Base-by-base conservation (phyloP, 257 asterid species). In the Solanum virginianum region DNA sequence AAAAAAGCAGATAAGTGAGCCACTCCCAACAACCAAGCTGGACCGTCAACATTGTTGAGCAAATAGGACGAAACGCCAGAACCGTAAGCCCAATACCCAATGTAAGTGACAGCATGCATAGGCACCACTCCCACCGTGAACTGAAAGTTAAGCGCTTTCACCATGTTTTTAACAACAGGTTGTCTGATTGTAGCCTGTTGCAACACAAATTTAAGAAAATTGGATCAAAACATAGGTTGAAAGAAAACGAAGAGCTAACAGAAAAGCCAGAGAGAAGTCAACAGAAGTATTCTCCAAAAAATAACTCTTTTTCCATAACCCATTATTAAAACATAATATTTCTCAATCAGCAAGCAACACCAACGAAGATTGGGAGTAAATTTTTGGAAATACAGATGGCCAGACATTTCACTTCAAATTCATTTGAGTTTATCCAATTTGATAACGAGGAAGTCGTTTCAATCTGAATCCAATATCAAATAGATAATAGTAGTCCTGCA, bases 21-120 rank as follows among this genome's bases (percentile, higher is more conserved):
- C 7, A 91, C 24, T 5, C 94, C 88, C 91, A 91, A 94, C 86
- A 93, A 65, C 98, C 99, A 95, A 60, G 85, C 53, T 5, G 99
- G 98, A 36, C 99, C 98, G 6, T 88, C 80, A 43, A 95, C 98
- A 54, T 88, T 97, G 94, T 92, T 95, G 72, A 94, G 95, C 91
- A 97, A 90, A 92, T 97, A 97, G 83, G 95, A 75, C 6, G 97
- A 93, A 16, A 98, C 89, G 75, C 47, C 55, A 22, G 92, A 84
- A 29, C 99, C 99, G 14, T 97, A 97, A 12, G 99, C 99, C 99
- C 99, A 97, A 82, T 94, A 97, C 17, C 99, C 99, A 36, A 92
- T 83, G 87, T 95, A 95, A 39, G 94, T 92, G 80, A 97, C 90
- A 4, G 98, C 98, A 89, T 92, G 93, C 98, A 97, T 81, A 10